Evolutionary conservation across 192 early-diverging fungal genomes (phyloP).

Genomic region (Dissophora ornata): DNA sequence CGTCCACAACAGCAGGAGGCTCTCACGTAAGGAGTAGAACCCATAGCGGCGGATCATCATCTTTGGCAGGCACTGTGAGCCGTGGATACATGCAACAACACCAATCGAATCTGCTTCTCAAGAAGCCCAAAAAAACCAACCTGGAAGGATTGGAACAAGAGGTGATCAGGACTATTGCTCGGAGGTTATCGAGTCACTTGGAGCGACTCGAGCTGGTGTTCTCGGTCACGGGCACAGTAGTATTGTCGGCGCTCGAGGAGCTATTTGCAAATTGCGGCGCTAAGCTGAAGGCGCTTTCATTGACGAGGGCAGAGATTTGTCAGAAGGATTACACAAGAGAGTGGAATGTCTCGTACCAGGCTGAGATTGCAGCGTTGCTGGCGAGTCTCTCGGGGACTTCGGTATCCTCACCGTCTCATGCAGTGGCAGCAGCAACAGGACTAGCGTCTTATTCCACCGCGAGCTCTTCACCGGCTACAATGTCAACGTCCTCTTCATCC

Average conservation of each 20-base stretch:
- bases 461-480: not conserved
- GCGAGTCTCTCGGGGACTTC: constrained; percentile 10
- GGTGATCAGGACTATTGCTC: constrained; percentile 32
- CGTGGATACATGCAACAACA: constrained; percentile 25
- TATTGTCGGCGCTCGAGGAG: constrained; percentile 27
- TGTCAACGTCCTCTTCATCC: constrained; percentile 7
- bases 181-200: constrained; percentile 11
- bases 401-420: not conserved
- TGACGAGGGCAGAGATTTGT: constrained; percentile 30
- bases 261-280: constrained; percentile 30
- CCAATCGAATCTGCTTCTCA: constrained; percentile 12
- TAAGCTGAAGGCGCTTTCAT: constrained; percentile 17
- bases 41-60: constrained; percentile 11
- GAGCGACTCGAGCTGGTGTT: constrained; percentile 33
- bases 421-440: not conserved
- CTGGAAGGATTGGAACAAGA: constrained; percentile 38
- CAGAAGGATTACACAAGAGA: constrained; percentile 19
- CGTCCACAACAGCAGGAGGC: not conserved
- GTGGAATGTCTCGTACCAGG: constrained; percentile 1
- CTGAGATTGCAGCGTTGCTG: constrained; percentile 25
- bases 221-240: constrained; percentile 17
- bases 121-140: constrained; percentile 18
- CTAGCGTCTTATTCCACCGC: not conserved
- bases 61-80: too few relatives aligned
- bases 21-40: not conserved